phyloP scores from a whole-genome alignment of 176 grass and related monocot species.

The Triticum turgidum region DNA sequence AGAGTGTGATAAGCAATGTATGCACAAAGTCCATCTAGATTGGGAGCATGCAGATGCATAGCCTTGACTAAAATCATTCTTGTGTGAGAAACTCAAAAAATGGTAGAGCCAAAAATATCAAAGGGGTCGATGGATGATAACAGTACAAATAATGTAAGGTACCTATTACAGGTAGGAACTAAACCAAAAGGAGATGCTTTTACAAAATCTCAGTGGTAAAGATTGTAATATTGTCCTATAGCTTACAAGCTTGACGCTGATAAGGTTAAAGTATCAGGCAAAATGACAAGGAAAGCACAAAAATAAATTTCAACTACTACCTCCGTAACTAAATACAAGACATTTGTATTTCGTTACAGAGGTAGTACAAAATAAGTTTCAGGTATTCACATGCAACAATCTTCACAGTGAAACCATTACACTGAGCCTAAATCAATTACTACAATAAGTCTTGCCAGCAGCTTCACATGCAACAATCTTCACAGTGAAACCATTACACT shows the following conservation, averaged over 20 bases:
- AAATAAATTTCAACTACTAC: not conserved
- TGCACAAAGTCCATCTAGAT: not conserved
- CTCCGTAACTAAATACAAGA: too few species aligned
- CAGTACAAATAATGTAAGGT: not conserved
- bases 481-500: not conserved
- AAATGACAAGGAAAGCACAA: not conserved
- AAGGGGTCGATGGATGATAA: not conserved
- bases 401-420: not conserved
- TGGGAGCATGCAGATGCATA: not conserved
- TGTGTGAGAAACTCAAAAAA: not conserved
- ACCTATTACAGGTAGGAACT: not conserved
- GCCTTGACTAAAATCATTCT: not conserved
- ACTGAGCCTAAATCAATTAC: not conserved
- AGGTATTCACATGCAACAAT: not conserved
- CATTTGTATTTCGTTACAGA: too few species aligned
- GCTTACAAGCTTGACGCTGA: not conserved
- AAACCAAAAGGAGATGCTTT: not conserved
- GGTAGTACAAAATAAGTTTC: not conserved
- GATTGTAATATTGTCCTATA: not conserved
- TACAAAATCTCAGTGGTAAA: not conserved
- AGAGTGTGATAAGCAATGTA: not conserved
- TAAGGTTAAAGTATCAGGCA: not conserved
- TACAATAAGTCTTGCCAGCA: not conserved
- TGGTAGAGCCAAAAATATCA: not conserved
- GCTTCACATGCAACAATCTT: not conserved